Base-by-base conservation (phyloP, 495 filamentous ascomycete species). In the Wilcoxina mikolae region DNA sequence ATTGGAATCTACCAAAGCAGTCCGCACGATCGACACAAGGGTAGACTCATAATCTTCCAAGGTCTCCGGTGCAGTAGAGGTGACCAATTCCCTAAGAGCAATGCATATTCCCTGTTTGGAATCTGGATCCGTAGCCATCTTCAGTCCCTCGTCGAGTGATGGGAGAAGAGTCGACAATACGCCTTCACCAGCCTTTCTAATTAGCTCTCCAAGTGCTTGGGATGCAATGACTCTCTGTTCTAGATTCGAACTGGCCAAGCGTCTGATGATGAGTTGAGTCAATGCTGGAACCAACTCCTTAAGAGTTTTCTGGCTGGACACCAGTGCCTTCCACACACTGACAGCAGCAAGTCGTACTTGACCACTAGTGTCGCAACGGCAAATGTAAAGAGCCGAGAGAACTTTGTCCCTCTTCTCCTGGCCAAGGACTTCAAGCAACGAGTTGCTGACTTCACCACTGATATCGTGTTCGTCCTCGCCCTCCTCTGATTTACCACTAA, bases 211-310 rank as follows among this genome's bases (percentile, higher is more conserved):
- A 47, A 98, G 74, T 10, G 91, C 87, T 67, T 96, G 96, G 61
- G 90, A 88, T 46, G 91, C 93, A 71, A 98, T 98, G 56, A 93
- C 83, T 70, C 94, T 95, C 68, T 96, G 91, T 68, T 98, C 91
- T 82, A 94, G 85, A 64, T 95, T 96, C 2, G 88, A 83, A 59
- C 87, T 95, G 51, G 87, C 91, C 33, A 98, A 80, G 31, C 91
- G 84, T 51, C 88, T 81, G 68, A 96, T 96, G 58, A 98, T 81
- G 58, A 96, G 77, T 68, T 94, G 87, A 4, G 87, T 93, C 38
- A 98, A 78, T 4, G 88, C 95, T 25, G 91, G 90, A 31, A 94
- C 81, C 60, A 98, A 79, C 61, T 98, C 91, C 68, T 94, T 94
- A 58, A 98, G 79, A 20, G 84, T 95, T 54, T 81, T 81, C 18